phyloP scores from a whole-genome alignment of 352 stramenopile genomes.

The Pythium biforme region DNA sequence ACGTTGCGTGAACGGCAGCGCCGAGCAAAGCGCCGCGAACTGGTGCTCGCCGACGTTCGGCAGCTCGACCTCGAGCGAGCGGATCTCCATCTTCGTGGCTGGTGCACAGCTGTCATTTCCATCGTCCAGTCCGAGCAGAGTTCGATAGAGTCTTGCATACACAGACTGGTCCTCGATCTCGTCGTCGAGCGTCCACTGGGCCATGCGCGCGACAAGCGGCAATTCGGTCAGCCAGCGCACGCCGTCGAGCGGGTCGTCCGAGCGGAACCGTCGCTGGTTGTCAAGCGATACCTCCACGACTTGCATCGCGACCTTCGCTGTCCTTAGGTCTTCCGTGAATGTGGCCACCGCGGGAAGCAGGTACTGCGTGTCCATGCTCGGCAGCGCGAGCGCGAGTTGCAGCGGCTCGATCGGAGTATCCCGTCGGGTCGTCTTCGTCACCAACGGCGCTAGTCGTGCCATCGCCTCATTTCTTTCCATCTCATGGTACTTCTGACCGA shows the following conservation, averaged over 20 bases:
- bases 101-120: no score
- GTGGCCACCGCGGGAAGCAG: not conserved
- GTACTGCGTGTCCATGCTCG: constrained; percentile 21
- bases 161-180: not conserved
- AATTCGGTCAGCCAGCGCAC: constrained; percentile 7
- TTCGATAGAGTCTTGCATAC: constrained; percentile 4
- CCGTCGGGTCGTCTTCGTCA: not conserved
- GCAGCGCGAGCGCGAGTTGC: constrained; percentile 7
- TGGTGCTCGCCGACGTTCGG: not conserved
- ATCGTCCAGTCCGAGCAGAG: constrained; percentile 3
- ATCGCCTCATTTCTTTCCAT: not conserved
- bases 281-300: constrained; percentile 9
- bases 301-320: not conserved
- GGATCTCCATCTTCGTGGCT: not conserved
- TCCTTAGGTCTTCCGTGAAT: not conserved
- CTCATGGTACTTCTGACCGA: not conserved
- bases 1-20: not conserved
- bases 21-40: constrained; percentile 4
- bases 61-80: not conserved
- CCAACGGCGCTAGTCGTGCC: constrained; percentile 1
- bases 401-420: not conserved
- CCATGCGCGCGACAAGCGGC: not conserved
- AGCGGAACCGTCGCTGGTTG: constrained; percentile 9
- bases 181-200: constrained; percentile 16
- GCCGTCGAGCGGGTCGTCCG: constrained; percentile 2